A percentile compares a stretch with the other conserved stretches of the same genome.
phyloP scores from a whole-genome alignment of 345 rosid genomes.

The Noccaea caerulescens region DNA sequence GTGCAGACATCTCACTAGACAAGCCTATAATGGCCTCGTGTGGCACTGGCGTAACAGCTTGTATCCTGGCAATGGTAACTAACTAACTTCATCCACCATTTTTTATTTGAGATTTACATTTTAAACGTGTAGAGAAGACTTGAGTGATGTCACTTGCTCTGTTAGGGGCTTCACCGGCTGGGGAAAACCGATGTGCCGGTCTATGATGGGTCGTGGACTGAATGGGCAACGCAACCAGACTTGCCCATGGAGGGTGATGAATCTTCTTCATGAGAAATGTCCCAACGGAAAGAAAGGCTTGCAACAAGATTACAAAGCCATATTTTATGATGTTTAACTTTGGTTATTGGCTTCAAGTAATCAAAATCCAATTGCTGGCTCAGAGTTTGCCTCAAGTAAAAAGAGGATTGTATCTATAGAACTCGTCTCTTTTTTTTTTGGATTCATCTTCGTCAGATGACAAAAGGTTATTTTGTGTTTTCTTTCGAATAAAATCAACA shows the following conservation, averaged over 20 bases:
- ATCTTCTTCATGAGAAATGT: constrained; percentile 36
- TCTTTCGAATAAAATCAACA: constrained; percentile 31
- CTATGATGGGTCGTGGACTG: constrained; percentile 99
- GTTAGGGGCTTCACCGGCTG: constrained; percentile 86
- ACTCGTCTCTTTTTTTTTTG: not conserved
- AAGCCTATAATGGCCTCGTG: constrained; percentile 75
- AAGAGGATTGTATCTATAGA: constrained; percentile 30
- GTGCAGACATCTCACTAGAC: constrained; percentile 80
- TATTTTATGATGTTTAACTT: constrained; percentile 5
- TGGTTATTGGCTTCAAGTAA: constrained; percentile 21
- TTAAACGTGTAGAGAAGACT: not conserved
- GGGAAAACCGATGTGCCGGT: constrained; percentile 84
- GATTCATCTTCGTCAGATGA: constrained; percentile 12
- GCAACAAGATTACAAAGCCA: constrained; percentile 29
- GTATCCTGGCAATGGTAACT: constrained; percentile 85
- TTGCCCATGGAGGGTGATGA: constrained; percentile 55
- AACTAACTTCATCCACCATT: not conserved
- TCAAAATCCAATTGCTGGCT: constrained; percentile 26
- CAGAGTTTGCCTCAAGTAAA: constrained; percentile 5
- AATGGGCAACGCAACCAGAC: constrained; percentile 85
- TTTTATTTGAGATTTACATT: constrained; percentile 13
- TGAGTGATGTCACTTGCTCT: constrained; percentile 17
- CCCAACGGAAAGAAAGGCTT: constrained; percentile 1
- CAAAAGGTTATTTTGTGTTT: constrained; percentile 3
- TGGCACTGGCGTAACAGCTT: constrained; percentile 95